Percentiles rank a stretch among this genome's conserved stretches.
Evolutionary conservation across 164 flowering plant genomes (phyloP).

Genomic region (Liriodendron chinense): DNA sequence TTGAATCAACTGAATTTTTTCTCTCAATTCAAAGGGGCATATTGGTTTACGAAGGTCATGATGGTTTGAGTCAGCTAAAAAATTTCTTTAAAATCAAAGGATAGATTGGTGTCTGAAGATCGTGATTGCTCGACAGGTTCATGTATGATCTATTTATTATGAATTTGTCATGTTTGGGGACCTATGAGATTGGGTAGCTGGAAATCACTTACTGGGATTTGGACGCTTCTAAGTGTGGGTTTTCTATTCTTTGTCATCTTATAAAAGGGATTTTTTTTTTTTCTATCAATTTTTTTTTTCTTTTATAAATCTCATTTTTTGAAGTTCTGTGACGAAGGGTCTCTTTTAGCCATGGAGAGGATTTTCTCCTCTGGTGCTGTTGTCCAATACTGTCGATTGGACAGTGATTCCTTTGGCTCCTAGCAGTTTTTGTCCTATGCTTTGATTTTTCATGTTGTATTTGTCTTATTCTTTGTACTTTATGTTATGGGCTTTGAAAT

Average conservation of each 20-base stretch:
- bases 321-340: neutral
- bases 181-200: neutral
- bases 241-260: neutral
- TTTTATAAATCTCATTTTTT: neutral
- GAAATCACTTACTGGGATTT: neutral
- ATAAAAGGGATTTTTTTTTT: neutral
- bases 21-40: no score
- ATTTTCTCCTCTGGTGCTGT: neutral
- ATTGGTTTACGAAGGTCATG: no score
- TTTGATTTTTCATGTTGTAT: neutral
- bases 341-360: neutral
- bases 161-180: neutral
- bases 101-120: neutral
- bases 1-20: neutral
- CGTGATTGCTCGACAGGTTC: neutral
- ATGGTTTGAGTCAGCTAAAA: neutral
- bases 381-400: neutral
- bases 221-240: neutral
- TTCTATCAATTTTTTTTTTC: neutral
- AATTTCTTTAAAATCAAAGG: neutral
- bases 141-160: no score
- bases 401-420: slow-evolving; percentile 3
- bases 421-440: neutral
- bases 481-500: neutral
- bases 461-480: slow-evolving; percentile 3